Base-by-base conservation (phyloP, 345 rosid species). In the rapeseed (Brassica napus) region DNA sequence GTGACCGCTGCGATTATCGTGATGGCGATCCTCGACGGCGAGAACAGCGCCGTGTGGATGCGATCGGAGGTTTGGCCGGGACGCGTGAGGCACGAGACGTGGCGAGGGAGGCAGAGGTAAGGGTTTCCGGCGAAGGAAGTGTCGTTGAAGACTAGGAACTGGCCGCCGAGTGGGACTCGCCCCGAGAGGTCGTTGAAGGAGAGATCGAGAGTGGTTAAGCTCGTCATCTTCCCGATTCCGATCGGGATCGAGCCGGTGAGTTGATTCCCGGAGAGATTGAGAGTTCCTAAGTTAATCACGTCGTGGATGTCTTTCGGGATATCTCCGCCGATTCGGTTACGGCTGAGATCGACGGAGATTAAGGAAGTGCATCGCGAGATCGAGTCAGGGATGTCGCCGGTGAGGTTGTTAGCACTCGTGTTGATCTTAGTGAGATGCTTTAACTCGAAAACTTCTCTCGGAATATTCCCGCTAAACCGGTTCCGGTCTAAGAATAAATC, bases 151-250 rank as follows among this genome's bases (percentile, higher is more conserved):
- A 84, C 97, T 8, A 84, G 58, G 62, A 91, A 92, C 76, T 94
- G 97, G 6, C 97, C 98, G 0, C 86, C 97, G 0, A 54, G 26
- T 2, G 98, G 98, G 34, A 94, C 73, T 71, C 74, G 79, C 1
- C 98, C 97, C 0, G 76, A 14, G 67, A 94, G 85, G 54, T 91
- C 84, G 79, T 94, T 92, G 81, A 76, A 76, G 8, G 97, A 87
- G 77, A 94, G 86, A 75, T 94, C 97, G 3, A 94, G 94, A 14
- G 84, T 84, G 1, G 97, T 89, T 60, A 94, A 92, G 15, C 97
- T 90, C 1, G 82, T 84, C 95, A 92, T 94, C 81, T 42, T 73
- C 8, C 87, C 80, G 26, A 94, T 88, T 67, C 89, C 97, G 23
- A 14, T 72, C 0, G 97, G 94, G 18, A 94, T 85, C 68, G 82